Conservation (phyloP, 306 rosid genomes). For the Malus domestica region DNA sequence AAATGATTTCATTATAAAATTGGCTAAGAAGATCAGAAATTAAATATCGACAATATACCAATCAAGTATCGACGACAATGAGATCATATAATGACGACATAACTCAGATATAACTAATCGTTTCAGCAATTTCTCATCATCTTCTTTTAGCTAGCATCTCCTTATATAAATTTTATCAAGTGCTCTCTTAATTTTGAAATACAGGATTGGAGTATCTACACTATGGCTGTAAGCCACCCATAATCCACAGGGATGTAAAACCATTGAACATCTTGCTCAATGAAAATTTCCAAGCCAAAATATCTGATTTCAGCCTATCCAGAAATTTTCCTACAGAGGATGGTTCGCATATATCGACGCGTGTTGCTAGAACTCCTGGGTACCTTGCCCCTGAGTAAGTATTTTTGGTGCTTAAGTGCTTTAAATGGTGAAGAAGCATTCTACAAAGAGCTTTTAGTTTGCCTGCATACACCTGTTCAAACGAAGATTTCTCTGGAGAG, state of each 20-base stretch:
- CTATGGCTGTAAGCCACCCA: slow-evolving; percentile 18
- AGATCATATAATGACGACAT: too few relatives aligned
- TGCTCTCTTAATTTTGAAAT: not conserved
- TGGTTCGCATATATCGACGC: slow-evolving; percentile 21
- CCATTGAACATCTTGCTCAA: slow-evolving; percentile 38
- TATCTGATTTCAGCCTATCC: slow-evolving; percentile 50
- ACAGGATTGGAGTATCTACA: slow-evolving; percentile 17
- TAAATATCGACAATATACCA: too few relatives aligned
- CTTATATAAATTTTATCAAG: too few relatives aligned
- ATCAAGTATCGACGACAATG: too few relatives aligned
- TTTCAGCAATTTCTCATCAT: not conserved
- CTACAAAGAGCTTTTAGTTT: not conserved
- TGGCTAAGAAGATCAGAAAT: too few relatives aligned
- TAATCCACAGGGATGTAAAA: slow-evolving; percentile 49
- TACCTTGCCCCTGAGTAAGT: slow-evolving; percentile 24
- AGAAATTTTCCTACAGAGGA: slow-evolving; percentile 22
- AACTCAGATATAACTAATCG: too few relatives aligned
- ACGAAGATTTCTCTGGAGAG: too few relatives aligned
- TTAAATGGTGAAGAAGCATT: too few relatives aligned
- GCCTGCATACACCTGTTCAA: not conserved
- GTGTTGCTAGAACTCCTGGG: slow-evolving; percentile 41
- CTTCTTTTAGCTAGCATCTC: not conserved
- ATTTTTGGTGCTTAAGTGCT: not conserved
- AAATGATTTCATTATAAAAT: not conserved
- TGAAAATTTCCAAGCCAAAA: slow-evolving; percentile 32